Evolutionary conservation across 2,329 filamentous ascomycete genomes (phyloP).

Genomic region (Aureobasidium namibiae): DNA sequence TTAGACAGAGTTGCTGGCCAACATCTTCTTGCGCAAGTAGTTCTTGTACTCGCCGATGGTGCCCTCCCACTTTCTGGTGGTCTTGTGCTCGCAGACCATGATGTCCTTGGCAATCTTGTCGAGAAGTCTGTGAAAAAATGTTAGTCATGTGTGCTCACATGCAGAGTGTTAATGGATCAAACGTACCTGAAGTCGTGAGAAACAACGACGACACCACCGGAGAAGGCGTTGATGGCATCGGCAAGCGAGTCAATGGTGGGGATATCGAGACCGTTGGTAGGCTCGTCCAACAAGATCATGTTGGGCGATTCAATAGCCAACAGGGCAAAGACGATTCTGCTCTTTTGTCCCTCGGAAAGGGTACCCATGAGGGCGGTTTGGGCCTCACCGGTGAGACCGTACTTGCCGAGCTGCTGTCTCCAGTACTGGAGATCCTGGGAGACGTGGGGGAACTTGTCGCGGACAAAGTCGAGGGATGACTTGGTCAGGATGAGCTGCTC

Average conservation of each 20-base stretch:
- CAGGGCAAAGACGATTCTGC: constrained; percentile 93
- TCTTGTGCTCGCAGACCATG: constrained; percentile 97
- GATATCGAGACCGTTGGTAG: constrained; percentile 98
- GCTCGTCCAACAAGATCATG: constrained; percentile 96
- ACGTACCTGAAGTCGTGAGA: constrained; percentile 96
- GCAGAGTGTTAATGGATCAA: not conserved
- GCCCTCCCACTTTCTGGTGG: constrained; percentile 82
- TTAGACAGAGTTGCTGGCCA: constrained; percentile 67
- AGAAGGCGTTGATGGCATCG: constrained; percentile 94
- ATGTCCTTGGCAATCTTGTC: constrained; percentile 99
- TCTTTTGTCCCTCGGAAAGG: constrained; percentile 94
- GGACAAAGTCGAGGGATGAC: constrained; percentile 93
- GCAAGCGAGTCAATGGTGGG: constrained; percentile 96
- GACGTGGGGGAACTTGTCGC: constrained; percentile 83
- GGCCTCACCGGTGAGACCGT: constrained; percentile 84
- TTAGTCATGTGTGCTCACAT: constrained; percentile 27
- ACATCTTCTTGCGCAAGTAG: constrained; percentile 98
- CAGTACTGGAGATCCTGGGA: constrained; percentile 99
- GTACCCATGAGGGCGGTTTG: constrained; percentile 98
- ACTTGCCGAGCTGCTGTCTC: constrained; percentile 92
- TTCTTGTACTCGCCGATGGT: constrained; percentile 94
- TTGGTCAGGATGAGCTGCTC: constrained; percentile 98
- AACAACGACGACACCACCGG: constrained; percentile 93
- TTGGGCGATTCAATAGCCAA: constrained; percentile 93
- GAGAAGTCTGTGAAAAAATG: constrained; percentile 58